phyloP scores from a whole-genome alignment of 805 yeast genomes.

The Sugiyamaella boreocaroliniensis region DNA sequence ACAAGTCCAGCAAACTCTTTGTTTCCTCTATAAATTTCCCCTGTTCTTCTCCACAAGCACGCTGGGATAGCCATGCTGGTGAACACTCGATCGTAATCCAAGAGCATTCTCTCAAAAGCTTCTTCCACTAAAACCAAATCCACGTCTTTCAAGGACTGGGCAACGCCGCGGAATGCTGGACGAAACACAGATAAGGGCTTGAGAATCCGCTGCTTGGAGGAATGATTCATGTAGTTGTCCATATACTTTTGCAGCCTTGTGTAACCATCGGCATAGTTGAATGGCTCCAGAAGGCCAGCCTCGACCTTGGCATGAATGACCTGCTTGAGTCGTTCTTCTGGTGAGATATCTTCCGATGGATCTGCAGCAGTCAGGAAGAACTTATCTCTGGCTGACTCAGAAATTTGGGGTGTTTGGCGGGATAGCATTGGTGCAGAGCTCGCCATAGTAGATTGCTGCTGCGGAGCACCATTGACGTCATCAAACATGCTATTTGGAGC shows the following conservation, averaged over 20 bases:
- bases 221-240: slow-evolving; percentile 84
- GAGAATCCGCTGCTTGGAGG: slow-evolving; percentile 76
- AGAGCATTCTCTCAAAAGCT: slow-evolving; percentile 83
- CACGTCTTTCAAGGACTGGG: slow-evolving; percentile 80
- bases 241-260: slow-evolving; percentile 82
- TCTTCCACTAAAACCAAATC: slow-evolving; percentile 91
- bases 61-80: slow-evolving; percentile 98
- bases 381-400: slow-evolving; percentile 68
- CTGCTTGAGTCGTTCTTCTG: slow-evolving; percentile 87
- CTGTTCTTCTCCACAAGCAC: slow-evolving; percentile 94
- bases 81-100: slow-evolving; percentile 91
- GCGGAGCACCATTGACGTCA: neutral
- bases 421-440: slow-evolving; percentile 1
- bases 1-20: slow-evolving; percentile 93
- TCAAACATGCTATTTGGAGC: slow-evolving; percentile 28
- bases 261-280: slow-evolving; percentile 89
- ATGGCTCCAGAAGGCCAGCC: slow-evolving; percentile 88
- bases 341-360: slow-evolving; percentile 89
- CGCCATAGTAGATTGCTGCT: slow-evolving; percentile 1
- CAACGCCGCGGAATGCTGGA: slow-evolving; percentile 91
- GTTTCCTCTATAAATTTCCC: slow-evolving; percentile 91
- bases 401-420: neutral
- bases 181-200: slow-evolving; percentile 80
- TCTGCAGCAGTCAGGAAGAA: slow-evolving; percentile 95
- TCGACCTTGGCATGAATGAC: slow-evolving; percentile 91